These are phyloP conservation scores for Euphorbia peplus DNA, from an alignment of 345 rosid genomes.

Conservation along the genomic window DNA sequence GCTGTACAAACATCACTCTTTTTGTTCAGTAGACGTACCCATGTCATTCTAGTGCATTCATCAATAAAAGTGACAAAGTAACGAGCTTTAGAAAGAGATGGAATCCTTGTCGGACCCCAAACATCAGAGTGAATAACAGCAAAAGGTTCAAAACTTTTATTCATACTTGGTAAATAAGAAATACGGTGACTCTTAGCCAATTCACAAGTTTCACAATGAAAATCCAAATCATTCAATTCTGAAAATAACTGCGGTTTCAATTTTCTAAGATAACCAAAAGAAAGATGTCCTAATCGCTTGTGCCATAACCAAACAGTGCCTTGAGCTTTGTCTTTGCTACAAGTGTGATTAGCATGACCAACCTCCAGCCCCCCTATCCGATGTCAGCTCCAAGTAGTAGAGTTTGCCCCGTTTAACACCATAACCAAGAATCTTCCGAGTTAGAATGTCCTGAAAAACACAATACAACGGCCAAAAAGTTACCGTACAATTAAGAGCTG, in stretches of 20 bases:
- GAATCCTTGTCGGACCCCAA: neutral
- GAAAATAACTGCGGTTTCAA: neutral
- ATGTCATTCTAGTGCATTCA: neutral
- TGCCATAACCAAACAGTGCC: neutral
- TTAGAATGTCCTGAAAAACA: slow-evolving; percentile 13
- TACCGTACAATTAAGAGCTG: neutral
- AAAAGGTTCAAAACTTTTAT: slow-evolving; percentile 2
- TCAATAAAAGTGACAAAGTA: slow-evolving; percentile 2
- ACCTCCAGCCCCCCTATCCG: neutral
- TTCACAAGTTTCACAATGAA: neutral
- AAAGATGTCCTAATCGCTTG: neutral
- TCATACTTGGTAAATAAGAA: slow-evolving; percentile 1
- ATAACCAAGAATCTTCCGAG: slow-evolving; percentile 8
- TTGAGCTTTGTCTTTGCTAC: neutral
- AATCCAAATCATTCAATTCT: neutral
- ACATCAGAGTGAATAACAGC: neutral
- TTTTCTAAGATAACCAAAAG: neutral
- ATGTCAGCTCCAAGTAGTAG: neutral
- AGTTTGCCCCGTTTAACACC: slow-evolving; percentile 7
- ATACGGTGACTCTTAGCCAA: neutral
- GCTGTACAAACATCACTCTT: neutral
- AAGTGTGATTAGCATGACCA: neutral
- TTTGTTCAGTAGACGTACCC: neutral
- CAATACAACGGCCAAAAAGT: neutral
- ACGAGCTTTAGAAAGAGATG: slow-evolving; percentile 1